A percentile compares a stretch with the other conserved stretches of the same genome.
Conservation (phyloP, 176 grass and related monocot genomes). For the Ensete ventricosum region DNA sequence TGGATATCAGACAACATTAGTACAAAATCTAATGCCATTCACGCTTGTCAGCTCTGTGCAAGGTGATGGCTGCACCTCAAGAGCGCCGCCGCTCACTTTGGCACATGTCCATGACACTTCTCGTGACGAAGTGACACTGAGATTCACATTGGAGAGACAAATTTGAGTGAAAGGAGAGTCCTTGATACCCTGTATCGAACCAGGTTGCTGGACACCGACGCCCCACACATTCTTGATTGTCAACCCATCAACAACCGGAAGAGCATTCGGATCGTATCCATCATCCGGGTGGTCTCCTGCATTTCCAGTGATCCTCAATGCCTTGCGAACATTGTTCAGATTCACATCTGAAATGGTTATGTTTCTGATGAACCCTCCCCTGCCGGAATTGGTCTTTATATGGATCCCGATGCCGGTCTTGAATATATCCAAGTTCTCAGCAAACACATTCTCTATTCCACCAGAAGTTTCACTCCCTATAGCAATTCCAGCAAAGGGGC, state of each 20-base stretch:
- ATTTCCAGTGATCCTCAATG: slow-evolving; percentile 45
- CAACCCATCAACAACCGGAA: slow-evolving; percentile 46
- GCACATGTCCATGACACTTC: slow-evolving; percentile 55
- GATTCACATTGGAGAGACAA: slow-evolving; percentile 66
- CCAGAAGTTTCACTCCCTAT: slow-evolving; percentile 71
- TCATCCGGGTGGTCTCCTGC: slow-evolving; percentile 64
- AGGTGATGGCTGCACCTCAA: slow-evolving; percentile 46
- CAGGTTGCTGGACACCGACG: slow-evolving; percentile 58
- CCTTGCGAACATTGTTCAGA: slow-evolving; percentile 51
- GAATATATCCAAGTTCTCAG: slow-evolving; percentile 59
- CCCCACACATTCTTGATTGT: slow-evolving; percentile 71
- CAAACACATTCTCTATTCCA: slow-evolving; percentile 55
- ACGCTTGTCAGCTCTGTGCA: slow-evolving; percentile 51
- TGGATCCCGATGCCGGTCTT: slow-evolving; percentile 56
- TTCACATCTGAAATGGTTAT: slow-evolving; percentile 61
- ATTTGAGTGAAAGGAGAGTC: slow-evolving; percentile 50
- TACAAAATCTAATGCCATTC: slow-evolving; percentile 50
- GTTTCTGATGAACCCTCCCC: slow-evolving; percentile 64
- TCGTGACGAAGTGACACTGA: slow-evolving; percentile 3
- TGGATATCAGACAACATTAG: slow-evolving; percentile 29
- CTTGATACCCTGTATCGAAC: slow-evolving; percentile 57
- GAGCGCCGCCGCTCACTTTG: slow-evolving; percentile 53
- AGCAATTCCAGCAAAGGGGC: slow-evolving; percentile 55
- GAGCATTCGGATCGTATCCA: slow-evolving; percentile 41
- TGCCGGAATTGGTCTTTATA: slow-evolving; percentile 72